Conservation (phyloP, 2,329 filamentous ascomycete genomes). For the Rhytidhysteron rufulum region DNA sequence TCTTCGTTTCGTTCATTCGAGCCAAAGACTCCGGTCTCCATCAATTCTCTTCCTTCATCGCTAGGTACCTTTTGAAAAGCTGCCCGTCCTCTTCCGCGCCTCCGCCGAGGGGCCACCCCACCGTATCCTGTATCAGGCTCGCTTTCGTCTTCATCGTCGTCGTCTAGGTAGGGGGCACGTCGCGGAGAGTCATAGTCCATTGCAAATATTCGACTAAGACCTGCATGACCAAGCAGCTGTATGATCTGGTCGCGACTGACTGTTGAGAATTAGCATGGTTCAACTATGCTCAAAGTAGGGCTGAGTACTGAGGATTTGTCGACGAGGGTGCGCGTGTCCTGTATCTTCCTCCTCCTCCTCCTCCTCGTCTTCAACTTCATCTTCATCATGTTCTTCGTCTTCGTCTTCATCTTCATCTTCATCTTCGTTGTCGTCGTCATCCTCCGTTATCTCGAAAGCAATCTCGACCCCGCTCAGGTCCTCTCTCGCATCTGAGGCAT, state of each 20-base stretch:
- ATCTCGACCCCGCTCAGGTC: constrained; percentile 40
- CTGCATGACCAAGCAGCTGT: constrained; percentile 51
- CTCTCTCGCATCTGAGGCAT: constrained; percentile 37
- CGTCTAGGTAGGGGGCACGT: constrained; percentile 27
- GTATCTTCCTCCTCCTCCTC: constrained; percentile 34
- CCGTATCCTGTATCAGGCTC: constrained; percentile 35
- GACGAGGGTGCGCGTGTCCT: constrained; percentile 18
- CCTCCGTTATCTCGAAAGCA: constrained; percentile 34
- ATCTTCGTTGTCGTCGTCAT: constrained; percentile 31
- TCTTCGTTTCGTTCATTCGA: constrained; percentile 53
- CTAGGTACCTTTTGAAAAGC: constrained; percentile 81
- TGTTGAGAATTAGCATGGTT: constrained; percentile 17
- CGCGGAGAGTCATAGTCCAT: constrained; percentile 22
- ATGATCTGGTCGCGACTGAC: constrained; percentile 51
- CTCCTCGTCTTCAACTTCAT: constrained; percentile 30
- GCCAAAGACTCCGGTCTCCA: constrained; percentile 80
- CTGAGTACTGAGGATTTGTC: constrained; percentile 14
- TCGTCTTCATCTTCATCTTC: constrained; percentile 30
- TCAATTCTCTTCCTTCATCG: constrained; percentile 69
- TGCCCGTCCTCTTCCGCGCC: constrained; percentile 46
- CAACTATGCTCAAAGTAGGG: constrained; percentile 2
- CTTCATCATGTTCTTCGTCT: constrained; percentile 19
- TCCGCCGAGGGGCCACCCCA: constrained; percentile 29
- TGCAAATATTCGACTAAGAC: constrained; percentile 51
- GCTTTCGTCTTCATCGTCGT: constrained; percentile 37